These are phyloP conservation scores for Beauveria brongniartii DNA, from an alignment of 2,329 filamentous ascomycete genomes.

Conservation along the genomic window DNA sequence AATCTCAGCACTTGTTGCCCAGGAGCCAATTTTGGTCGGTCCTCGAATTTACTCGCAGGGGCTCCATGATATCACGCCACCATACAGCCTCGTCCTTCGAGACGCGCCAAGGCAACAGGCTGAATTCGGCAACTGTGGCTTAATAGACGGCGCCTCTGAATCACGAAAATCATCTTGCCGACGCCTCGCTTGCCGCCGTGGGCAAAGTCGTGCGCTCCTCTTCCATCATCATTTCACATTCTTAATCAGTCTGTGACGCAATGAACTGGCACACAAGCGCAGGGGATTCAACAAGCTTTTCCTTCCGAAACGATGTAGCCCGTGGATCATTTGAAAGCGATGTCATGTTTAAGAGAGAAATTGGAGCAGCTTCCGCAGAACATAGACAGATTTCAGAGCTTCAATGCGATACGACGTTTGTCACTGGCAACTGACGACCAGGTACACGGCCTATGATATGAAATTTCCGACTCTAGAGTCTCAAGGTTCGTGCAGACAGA, in stretches of 20 bases:
- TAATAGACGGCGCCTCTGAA: too few relatives aligned
- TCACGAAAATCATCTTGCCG: neutral
- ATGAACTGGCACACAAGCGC: slow-evolving; percentile 12
- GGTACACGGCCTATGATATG: too few relatives aligned
- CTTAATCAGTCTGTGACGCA: slow-evolving; percentile 13
- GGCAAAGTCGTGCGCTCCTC: neutral
- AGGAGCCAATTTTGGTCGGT: too few relatives aligned
- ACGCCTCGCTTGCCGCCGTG: neutral
- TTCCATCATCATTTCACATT: neutral
- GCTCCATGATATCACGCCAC: too few relatives aligned
- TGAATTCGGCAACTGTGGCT: too few relatives aligned
- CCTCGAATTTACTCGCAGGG: too few relatives aligned
- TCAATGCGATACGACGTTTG: neutral
- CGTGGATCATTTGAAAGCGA: neutral
- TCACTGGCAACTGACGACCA: neutral
- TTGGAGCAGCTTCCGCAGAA: neutral
- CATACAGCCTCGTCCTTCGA: too few relatives aligned
- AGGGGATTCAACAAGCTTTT: slow-evolving; percentile 17
- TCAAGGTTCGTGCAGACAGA: too few relatives aligned
- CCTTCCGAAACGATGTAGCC: slow-evolving; percentile 25
- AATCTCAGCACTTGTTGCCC: too few relatives aligned
- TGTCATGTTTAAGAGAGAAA: neutral
- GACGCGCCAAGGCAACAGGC: too few relatives aligned
- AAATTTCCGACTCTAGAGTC: too few relatives aligned
- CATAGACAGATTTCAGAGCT: neutral